A percentile compares a stretch with the other conserved stretches of the same genome.
Evolutionary conservation across 1,284 basidiomycete species (phyloP).

Genomic region (Sporisorium sorghi): DNA sequence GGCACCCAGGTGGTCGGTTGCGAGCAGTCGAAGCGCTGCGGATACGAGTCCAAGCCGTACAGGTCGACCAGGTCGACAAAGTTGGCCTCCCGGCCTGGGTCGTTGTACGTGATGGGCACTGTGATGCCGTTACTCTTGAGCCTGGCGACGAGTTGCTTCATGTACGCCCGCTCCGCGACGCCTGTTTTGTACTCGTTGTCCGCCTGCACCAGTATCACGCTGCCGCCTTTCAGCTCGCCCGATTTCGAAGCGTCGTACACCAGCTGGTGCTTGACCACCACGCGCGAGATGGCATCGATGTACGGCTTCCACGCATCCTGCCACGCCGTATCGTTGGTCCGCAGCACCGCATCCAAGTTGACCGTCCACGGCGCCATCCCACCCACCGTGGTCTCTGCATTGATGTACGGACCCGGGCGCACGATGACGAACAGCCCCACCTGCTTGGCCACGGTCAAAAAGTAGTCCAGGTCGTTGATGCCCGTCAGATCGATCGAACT

Average conservation of each 20-base stretch:
- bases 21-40: constrained; percentile 78
- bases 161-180: constrained; percentile 58
- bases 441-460: constrained; percentile 74
- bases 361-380: constrained; percentile 82
- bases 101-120: constrained; percentile 59
- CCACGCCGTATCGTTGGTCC: constrained; percentile 79
- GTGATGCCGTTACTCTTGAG: constrained; percentile 46
- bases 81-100: constrained; percentile 44
- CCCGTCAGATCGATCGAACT: constrained; percentile 75
- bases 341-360: constrained; percentile 76
- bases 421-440: constrained; percentile 77
- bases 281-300: constrained; percentile 75
- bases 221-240: constrained; percentile 34
- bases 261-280: constrained; percentile 77
- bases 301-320: constrained; percentile 79
- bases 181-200: constrained; percentile 68
- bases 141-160: constrained; percentile 31
- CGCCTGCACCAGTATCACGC: constrained; percentile 54
- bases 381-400: constrained; percentile 78
- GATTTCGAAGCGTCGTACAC: constrained; percentile 63
- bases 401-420: constrained; percentile 77
- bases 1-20: constrained; percentile 75
- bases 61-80: constrained; percentile 72
- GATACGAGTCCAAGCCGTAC: constrained; percentile 77
- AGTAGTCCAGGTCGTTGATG: constrained; percentile 78